A percentile compares a stretch with the other conserved stretches of the same genome.
Evolutionary conservation across 805 yeast species (phyloP).

Genomic region (Cyberlindnera japonica): DNA sequence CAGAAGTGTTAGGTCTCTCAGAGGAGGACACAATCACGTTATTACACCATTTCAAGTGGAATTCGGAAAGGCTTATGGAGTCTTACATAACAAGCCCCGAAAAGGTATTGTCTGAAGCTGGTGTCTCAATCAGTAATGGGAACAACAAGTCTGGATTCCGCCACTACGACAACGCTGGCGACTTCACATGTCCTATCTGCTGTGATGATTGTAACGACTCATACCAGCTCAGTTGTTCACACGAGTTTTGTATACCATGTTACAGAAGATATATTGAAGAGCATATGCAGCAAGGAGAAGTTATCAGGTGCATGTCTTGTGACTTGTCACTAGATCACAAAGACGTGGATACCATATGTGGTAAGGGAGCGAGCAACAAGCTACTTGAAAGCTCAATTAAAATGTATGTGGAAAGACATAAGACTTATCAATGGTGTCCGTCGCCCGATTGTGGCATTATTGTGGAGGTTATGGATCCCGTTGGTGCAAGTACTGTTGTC

Average conservation of each 20-base stretch:
- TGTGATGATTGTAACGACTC: conserved; percentile 49
- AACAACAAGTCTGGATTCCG: not conserved
- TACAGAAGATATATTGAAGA: conserved; percentile 56
- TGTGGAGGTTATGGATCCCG: conserved; percentile 34
- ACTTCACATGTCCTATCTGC: conserved; percentile 63
- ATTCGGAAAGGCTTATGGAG: conserved; percentile 53
- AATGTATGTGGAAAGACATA: conserved; percentile 49
- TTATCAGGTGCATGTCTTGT: conserved; percentile 66
- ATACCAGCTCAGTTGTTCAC: conserved; percentile 64
- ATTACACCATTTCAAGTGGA: conserved; percentile 53
- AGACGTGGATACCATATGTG: conserved; percentile 42
- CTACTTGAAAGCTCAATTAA: conserved; percentile 38
- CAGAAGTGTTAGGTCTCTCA: conserved; percentile 36
- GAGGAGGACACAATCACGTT: conserved; percentile 40
- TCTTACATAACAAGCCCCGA: conserved; percentile 45
- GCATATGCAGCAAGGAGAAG: conserved; percentile 37
- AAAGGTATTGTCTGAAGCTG: conserved; percentile 32
- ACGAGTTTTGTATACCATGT: conserved; percentile 67
- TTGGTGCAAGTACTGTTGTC: conserved; percentile 11
- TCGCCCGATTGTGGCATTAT: conserved; percentile 71
- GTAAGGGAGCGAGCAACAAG: conserved; percentile 29
- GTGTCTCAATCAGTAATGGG: conserved; percentile 23
- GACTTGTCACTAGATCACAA: conserved; percentile 34
- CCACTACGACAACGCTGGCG: conserved; percentile 4
- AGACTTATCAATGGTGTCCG: conserved; percentile 73